Evolutionary conservation across 352 stramenopile species (phyloP).

Genomic region (Paralagenidium karlingii): DNA sequence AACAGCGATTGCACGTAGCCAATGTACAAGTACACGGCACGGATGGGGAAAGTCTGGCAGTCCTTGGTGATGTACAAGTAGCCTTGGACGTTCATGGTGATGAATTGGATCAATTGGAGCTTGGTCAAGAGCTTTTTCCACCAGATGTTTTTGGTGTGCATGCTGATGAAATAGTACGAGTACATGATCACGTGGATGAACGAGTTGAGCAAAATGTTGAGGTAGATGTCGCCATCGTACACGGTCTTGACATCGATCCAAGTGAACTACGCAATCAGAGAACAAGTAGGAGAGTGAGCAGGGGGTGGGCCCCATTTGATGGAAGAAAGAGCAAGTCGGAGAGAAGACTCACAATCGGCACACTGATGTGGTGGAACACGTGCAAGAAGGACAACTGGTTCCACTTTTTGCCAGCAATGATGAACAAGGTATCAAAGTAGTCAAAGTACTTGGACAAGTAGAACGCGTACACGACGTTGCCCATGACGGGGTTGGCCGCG

Average conservation of each 20-base stretch:
- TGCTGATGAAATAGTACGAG: conserved; percentile 96
- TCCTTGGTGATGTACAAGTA: conserved; percentile 67
- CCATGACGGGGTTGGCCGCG: conserved; percentile 69
- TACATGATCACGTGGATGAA: conserved; percentile 98
- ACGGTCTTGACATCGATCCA: conserved; percentile 90
- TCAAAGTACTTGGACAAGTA: conserved; percentile 94
- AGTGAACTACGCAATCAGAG: conserved; percentile 80
- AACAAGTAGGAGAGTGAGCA: too few relatives aligned
- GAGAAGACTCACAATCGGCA: neutral
- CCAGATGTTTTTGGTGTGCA: conserved; percentile 94
- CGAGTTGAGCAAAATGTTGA: conserved; percentile 91
- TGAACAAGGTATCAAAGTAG: conserved; percentile 94
- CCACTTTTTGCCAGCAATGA: conserved; percentile 96
- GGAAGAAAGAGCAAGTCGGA: neutral
- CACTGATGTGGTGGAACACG: conserved; percentile 97
- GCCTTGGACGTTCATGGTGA: conserved; percentile 53
- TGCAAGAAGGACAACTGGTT: conserved; percentile 95
- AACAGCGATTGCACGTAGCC: conserved; percentile 94
- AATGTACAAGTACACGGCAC: conserved; percentile 81
- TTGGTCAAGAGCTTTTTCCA: conserved; percentile 93
- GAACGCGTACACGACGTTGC: conserved; percentile 92
- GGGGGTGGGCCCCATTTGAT: too few relatives aligned
- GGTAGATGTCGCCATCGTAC: conserved; percentile 93
- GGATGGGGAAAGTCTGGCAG: conserved; percentile 50
- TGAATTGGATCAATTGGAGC: conserved; percentile 92